These are phyloP conservation scores for Ascodesmis nigricans DNA, from an alignment of 495 filamentous ascomycete genomes.

Conservation along the genomic window DNA sequence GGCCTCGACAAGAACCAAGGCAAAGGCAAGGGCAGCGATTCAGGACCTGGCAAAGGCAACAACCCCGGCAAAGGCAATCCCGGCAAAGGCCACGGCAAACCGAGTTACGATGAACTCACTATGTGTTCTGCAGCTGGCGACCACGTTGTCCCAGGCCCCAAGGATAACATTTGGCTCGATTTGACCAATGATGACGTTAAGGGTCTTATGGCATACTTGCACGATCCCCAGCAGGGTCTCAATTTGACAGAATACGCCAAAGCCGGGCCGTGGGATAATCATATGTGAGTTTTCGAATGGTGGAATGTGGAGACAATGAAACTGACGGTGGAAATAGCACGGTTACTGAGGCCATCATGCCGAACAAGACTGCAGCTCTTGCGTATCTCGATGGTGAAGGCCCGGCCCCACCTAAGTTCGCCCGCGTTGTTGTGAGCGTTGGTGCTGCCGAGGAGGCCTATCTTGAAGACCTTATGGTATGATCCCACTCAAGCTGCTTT, in stretches of 20 bases:
- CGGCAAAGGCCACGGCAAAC: not conserved
- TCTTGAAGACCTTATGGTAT: constrained; percentile 25
- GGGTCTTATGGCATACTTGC: constrained; percentile 22
- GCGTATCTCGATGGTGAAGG: constrained; percentile 25
- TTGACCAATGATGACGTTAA: constrained; percentile 22
- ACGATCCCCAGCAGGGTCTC: constrained; percentile 20
- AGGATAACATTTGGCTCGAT: constrained; percentile 23
- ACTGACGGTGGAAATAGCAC: no score
- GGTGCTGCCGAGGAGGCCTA: constrained; percentile 25
- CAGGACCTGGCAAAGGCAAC: constrained; percentile 1
- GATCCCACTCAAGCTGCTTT: no score
- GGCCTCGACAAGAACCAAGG: not conserved
- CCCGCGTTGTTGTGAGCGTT: constrained; percentile 27
- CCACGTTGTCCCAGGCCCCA: no score
- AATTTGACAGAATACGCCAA: constrained; percentile 23
- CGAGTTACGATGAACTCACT: constrained; percentile 1
- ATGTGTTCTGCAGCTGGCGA: no score
- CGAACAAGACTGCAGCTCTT: constrained; percentile 32
- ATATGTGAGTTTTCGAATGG: no score
- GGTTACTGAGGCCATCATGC: constrained; percentile 29
- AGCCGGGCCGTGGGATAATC: constrained; percentile 23
- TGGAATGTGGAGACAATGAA: no score
- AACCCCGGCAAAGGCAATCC: not conserved
- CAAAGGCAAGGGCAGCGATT: no score
- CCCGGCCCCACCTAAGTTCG: constrained; percentile 26